phyloP scores from a whole-genome alignment of 1,284 basidiomycete genomes.

The Marasmius fiardii region DNA sequence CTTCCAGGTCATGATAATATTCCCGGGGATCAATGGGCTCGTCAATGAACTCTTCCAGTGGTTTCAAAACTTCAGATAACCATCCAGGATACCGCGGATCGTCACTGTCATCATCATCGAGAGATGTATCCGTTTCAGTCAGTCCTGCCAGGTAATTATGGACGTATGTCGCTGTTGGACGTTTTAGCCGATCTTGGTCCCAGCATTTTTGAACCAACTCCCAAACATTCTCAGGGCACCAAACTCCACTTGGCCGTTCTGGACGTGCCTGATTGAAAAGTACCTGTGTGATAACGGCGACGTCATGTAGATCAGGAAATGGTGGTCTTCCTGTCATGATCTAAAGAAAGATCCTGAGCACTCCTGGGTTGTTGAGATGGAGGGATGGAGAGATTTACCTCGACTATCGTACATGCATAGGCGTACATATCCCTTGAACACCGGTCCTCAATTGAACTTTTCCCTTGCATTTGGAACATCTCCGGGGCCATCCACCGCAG shows the following conservation, averaged over 20 bases:
- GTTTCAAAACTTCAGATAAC: conserved; percentile 55
- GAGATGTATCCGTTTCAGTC: too few species aligned
- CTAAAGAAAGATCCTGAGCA: too few species aligned
- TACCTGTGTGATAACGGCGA: conserved; percentile 1
- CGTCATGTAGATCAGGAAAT: conserved; percentile 2
- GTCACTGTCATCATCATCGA: too few species aligned
- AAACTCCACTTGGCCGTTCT: not conserved
- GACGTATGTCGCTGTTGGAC: conserved; percentile 1
- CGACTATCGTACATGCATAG: conserved; percentile 12
- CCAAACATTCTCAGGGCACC: conserved; percentile 11
- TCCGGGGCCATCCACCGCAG: conserved; percentile 7
- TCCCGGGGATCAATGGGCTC: conserved; percentile 55
- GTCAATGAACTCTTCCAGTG: conserved; percentile 62
- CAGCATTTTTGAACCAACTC: conserved; percentile 5
- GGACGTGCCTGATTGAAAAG: conserved; percentile 2
- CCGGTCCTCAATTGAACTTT: not conserved
- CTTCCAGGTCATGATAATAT: conserved; percentile 60
- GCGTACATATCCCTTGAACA: conserved; percentile 10
- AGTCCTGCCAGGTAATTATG: not conserved
- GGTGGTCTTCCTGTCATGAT: conserved; percentile 3
- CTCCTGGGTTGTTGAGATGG: too few species aligned
- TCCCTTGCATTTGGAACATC: not conserved
- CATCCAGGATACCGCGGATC: conserved; percentile 49
- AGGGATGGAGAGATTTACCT: too few species aligned
- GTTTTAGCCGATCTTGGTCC: not conserved